These are phyloP conservation scores for Petunia hybrid DNA, from an alignment of 305 asterid species.

Conservation along the genomic window DNA sequence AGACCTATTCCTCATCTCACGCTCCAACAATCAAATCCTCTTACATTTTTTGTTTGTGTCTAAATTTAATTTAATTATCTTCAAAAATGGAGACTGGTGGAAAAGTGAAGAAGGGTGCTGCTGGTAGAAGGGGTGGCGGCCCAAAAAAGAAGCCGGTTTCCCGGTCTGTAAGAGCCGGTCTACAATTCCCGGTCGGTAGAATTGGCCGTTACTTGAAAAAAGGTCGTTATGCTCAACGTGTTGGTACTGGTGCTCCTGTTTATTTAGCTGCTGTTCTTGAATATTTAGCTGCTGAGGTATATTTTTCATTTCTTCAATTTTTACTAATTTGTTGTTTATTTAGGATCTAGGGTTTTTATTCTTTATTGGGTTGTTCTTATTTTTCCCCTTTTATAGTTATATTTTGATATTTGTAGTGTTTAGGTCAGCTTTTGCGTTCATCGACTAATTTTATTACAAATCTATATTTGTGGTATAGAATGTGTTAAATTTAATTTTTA, in stretches of 20 bases:
- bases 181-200: conserved; percentile 73
- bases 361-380: background rate
- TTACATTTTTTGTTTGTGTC: background rate
- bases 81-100: conserved; percentile 49
- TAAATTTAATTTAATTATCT: background rate
- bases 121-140: conserved; percentile 61
- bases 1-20: background rate
- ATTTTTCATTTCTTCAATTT: background rate
- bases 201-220: conserved; percentile 66
- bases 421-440: too few species aligned
- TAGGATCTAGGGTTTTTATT: background rate
- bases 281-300: conserved; percentile 66
- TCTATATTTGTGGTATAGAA: background rate
- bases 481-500: background rate
- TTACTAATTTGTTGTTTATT: background rate
- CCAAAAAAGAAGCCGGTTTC: conserved; percentile 66
- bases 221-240: conserved; percentile 61
- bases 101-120: conserved; percentile 60
- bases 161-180: conserved; percentile 63
- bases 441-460: background rate
- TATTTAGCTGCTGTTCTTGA: conserved; percentile 68
- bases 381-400: background rate
- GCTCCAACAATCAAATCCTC: background rate
- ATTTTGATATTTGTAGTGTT: too few species aligned
- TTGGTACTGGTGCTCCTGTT: conserved; percentile 66